A percentile compares a stretch with the other conserved stretches of the same genome.
phyloP scores from a whole-genome alignment of 1,284 basidiomycete species.

The Microbotryomycetes sp. region DNA sequence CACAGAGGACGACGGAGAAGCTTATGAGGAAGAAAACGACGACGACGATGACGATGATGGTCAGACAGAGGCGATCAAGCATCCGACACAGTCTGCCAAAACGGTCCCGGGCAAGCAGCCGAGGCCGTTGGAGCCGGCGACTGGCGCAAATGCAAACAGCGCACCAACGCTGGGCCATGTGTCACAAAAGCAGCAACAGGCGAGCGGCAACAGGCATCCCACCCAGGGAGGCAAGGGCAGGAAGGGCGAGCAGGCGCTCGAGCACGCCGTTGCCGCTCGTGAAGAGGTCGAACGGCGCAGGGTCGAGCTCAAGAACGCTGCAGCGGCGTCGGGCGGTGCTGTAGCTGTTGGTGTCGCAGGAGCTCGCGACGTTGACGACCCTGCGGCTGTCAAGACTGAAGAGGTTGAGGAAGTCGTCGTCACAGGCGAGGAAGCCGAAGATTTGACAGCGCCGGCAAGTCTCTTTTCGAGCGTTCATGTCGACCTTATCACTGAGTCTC shows the following conservation, averaged over 20 bases:
- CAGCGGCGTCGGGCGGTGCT: slow-evolving; percentile 11
- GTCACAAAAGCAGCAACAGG: background rate
- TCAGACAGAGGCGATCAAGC: background rate
- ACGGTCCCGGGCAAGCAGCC: slow-evolving; percentile 5
- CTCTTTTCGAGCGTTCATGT: background rate
- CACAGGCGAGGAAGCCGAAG: slow-evolving; percentile 18
- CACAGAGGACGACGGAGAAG: no score
- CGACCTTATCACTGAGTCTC: background rate
- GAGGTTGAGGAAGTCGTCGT: slow-evolving; percentile 25
- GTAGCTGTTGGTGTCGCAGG: background rate
- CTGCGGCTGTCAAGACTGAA: slow-evolving; percentile 9
- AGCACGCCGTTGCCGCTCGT: slow-evolving; percentile 27
- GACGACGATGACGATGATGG: background rate
- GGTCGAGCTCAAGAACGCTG: slow-evolving; percentile 19
- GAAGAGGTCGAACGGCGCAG: slow-evolving; percentile 29
- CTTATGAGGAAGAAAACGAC: no score
- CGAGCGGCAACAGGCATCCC: background rate
- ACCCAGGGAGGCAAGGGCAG: slow-evolving; percentile 28
- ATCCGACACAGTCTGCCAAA: background rate
- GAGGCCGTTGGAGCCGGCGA: background rate
- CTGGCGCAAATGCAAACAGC: background rate
- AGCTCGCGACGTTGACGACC: background rate
- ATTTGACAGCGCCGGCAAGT: slow-evolving; percentile 4
- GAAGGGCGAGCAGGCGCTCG: slow-evolving; percentile 28
- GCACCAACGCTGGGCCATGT: background rate